Base-by-base conservation (phyloP, 352 stramenopile species). In the Pythium vanterpoolii region DNA sequence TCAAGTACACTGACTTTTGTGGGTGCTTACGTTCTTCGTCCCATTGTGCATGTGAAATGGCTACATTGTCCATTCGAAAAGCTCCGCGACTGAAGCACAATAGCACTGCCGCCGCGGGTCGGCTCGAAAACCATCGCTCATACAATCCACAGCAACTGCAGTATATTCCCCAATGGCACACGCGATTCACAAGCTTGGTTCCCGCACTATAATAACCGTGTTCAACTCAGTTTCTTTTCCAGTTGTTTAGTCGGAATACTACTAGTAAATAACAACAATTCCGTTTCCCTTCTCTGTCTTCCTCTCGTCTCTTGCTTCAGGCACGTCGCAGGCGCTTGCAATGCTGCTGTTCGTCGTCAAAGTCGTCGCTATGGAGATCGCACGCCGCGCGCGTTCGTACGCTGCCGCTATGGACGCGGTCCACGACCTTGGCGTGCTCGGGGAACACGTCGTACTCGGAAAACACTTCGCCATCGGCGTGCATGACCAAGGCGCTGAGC, bases 401-500 rank as follows among this genome's bases (percentile, higher is more conserved):
- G 45, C 50, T 31, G 31, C 59, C 50, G 16, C 55, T 49, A 31
- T 26, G 48, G 14, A 60, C 59, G 23, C 23, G 38, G 16, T 51
- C 27, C 6, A 6, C 27, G 19, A 40, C 52, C 9, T 44, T 53
- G 23, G 34, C 49, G 26, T 49, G 14, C 27, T 51, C 49, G 18
- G 60, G 39, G 24, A 59, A 57, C 38, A 60, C 46, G 54, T 71
- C 64, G 58, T 55, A 58, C 40, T 71, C 64, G 30, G 64, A 64
- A 40, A 71, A 71, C 13, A 48, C 36, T 27, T 71, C 58, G 31
- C 64, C 64, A 21, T 71, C 53, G 11, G 48, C 46, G 43, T 71
- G 59, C 64, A 67, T 64, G 9, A 64, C 56, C 23, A 61, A 74
- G 10, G 80, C 80, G 28, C 66, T 76, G 27, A 86, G 47, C 40